phyloP scores from a whole-genome alignment of 176 grass and related monocot genomes.

The Aegilops bicornis region DNA sequence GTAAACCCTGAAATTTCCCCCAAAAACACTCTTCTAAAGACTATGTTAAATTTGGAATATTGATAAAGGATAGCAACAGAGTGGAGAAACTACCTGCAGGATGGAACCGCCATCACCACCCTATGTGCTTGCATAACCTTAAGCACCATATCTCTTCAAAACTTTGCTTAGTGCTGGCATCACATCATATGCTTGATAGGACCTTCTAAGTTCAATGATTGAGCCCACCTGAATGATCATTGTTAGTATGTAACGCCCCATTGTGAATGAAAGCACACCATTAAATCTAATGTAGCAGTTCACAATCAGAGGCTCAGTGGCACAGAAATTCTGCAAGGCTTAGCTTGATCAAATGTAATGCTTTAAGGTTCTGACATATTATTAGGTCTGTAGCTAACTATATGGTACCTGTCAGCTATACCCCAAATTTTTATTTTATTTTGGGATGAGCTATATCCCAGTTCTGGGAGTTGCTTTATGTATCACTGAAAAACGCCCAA shows the following conservation, averaged over 20 bases:
- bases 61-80: slow-evolving; percentile 4
- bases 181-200: slow-evolving; percentile 98
- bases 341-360: background rate
- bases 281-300: background rate
- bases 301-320: background rate
- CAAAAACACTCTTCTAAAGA: background rate
- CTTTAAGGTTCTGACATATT: background rate
- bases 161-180: slow-evolving; percentile 98
- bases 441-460: background rate
- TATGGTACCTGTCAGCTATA: background rate
- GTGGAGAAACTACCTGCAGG: slow-evolving; percentile 19
- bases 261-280: background rate
- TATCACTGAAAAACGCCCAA: background rate
- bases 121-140: slow-evolving; percentile 25
- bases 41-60: slow-evolving; percentile 3
- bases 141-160: slow-evolving; percentile 95
- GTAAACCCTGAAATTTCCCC: background rate
- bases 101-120: slow-evolving; percentile 22
- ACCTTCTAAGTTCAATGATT: slow-evolving; percentile 97
- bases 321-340: background rate
- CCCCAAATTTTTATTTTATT: too few relatives aligned
- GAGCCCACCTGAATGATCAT: slow-evolving; percentile 82
- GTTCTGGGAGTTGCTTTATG: background rate
- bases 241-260: background rate
- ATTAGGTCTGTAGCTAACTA: background rate